Conservation (phyloP, 2,329 filamentous ascomycete genomes). For the Scleromitrula shiraiana region DNA sequence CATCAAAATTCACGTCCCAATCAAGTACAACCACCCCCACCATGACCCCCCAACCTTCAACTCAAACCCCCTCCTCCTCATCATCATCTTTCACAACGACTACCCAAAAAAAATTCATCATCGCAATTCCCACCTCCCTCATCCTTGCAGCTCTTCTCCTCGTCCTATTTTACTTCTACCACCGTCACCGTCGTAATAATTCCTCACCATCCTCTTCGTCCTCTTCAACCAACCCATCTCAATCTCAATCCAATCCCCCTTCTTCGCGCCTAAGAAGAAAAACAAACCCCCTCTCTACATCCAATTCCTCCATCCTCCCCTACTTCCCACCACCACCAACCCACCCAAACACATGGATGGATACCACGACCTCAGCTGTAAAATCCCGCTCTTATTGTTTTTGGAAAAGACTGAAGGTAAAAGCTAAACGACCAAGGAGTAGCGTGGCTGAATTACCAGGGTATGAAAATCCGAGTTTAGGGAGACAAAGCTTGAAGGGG, state of each 20-base stretch:
- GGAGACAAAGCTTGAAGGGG: no score
- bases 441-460: conserved; percentile 5
- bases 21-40: neutral
- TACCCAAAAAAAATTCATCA: neutral
- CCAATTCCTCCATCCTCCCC: conserved; percentile 1
- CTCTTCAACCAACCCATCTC: no score
- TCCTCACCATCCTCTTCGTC: no score
- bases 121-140: neutral
- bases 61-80: neutral
- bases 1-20: neutral
- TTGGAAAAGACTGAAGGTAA: neutral
- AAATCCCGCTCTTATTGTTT: neutral
- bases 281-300: neutral
- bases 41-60: neutral
- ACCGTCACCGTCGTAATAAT: no score
- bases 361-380: neutral
- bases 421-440: neutral
- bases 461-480: conserved; percentile 2
- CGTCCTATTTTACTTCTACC: no score
- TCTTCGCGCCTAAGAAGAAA: no score
- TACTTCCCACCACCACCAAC: conserved; percentile 7
- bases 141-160: neutral
- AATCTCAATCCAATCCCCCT: no score
- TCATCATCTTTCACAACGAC: neutral
- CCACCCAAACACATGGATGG: conserved; percentile 5